Percentiles rank a stretch among this genome's conserved stretches.
These are phyloP conservation scores for Ramalina intermedia DNA, from an alignment of 495 filamentous ascomycete species.

Conservation along the genomic window DNA sequence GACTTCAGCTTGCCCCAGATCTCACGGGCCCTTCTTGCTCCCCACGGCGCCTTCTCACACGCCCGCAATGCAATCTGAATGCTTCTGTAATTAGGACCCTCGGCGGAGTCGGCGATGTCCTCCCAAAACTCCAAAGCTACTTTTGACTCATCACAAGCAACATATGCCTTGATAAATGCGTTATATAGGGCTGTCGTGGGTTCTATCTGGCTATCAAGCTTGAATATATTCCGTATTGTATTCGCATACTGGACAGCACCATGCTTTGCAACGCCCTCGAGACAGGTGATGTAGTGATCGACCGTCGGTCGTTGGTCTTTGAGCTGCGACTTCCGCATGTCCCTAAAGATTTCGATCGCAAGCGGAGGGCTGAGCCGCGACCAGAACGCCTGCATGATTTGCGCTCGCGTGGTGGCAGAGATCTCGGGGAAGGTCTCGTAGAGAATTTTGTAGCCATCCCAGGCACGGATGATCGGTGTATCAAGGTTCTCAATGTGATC, in stretches of 20 bases:
- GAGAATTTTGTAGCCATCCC: slow-evolving; percentile 71
- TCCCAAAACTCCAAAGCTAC: slow-evolving; percentile 66
- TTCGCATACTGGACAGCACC: slow-evolving; percentile 48
- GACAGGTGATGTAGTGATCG: slow-evolving; percentile 61
- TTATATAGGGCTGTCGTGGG: slow-evolving; percentile 64
- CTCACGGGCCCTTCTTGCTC: slow-evolving; percentile 47
- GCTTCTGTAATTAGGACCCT: slow-evolving; percentile 69
- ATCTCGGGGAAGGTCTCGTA: slow-evolving; percentile 68
- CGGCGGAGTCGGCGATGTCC: slow-evolving; percentile 57
- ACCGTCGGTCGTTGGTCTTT: slow-evolving; percentile 42
- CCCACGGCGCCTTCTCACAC: slow-evolving; percentile 50
- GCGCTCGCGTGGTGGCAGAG: slow-evolving; percentile 40
- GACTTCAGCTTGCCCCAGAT: slow-evolving; percentile 61
- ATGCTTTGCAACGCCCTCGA: slow-evolving; percentile 56
- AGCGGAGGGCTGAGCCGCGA: slow-evolving; percentile 60
- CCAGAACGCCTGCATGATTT: slow-evolving; percentile 77
- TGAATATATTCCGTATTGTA: slow-evolving; percentile 78
- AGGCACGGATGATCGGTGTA: slow-evolving; percentile 47
- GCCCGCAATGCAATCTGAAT: slow-evolving; percentile 64
- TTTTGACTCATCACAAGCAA: slow-evolving; percentile 44
- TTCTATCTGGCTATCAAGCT: slow-evolving; percentile 69
- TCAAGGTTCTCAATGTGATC: slow-evolving; percentile 46
- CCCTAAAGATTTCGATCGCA: slow-evolving; percentile 70
- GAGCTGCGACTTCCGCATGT: slow-evolving; percentile 62
- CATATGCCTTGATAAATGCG: slow-evolving; percentile 74